These are phyloP conservation scores for Aureobasidium uvarum DNA, from an alignment of 2,329 filamentous ascomycete species.

Conservation along the genomic window DNA sequence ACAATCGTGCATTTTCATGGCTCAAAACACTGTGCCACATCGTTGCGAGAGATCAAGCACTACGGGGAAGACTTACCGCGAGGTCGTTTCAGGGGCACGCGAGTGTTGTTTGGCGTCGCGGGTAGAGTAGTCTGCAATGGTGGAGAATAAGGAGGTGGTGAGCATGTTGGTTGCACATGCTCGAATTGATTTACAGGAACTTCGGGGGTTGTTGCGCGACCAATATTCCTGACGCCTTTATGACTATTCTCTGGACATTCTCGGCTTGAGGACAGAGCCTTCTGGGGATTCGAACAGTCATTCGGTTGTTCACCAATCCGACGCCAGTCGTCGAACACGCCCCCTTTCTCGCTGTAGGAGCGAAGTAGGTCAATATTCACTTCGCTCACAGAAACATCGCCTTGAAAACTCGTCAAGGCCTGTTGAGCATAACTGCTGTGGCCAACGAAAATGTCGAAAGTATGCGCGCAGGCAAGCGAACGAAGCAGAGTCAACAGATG, in stretches of 20 bases:
- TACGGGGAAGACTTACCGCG: not conserved
- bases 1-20: not conserved
- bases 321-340: constrained; percentile 1
- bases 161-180: not conserved
- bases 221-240: not conserved
- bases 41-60: not conserved
- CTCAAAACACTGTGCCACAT: not conserved
- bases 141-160: constrained; percentile 1
- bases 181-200: not conserved
- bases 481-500: not conserved
- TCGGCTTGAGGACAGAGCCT: no score
- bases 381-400: not conserved
- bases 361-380: not conserved
- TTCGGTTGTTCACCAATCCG: not conserved
- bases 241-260: not conserved
- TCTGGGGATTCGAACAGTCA: not conserved
- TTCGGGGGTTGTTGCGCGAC: not conserved
- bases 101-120: not conserved
- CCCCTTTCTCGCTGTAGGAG: not conserved
- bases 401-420: not conserved
- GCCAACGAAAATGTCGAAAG: not conserved
- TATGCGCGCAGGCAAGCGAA: not conserved
- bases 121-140: not conserved
- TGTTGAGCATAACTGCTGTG: constrained; percentile 9
- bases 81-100: not conserved